These are phyloP conservation scores for Annulohypoxylon nitens DNA, from an alignment of 495 filamentous ascomycete species.

Conservation along the genomic window DNA sequence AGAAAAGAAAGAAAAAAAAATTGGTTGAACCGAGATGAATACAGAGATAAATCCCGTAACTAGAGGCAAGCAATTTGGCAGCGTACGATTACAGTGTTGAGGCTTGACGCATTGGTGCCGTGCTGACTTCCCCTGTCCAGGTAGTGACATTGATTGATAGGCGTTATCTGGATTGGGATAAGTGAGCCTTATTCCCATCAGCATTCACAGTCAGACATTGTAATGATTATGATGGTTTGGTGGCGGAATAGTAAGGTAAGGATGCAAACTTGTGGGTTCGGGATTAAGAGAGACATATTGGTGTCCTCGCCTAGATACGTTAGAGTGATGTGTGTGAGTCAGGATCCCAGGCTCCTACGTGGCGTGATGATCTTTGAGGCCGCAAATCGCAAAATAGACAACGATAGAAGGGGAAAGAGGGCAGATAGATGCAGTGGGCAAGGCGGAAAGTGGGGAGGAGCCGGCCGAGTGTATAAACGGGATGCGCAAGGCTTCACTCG, in stretches of 20 bases:
- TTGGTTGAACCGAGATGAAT: conserved; percentile 22
- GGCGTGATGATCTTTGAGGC: conserved; percentile 34
- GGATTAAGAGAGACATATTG: conserved; percentile 24
- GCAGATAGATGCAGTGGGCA: conserved; percentile 37
- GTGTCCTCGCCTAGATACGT: conserved; percentile 22
- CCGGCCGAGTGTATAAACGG: conserved; percentile 9
- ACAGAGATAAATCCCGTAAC: conserved; percentile 10
- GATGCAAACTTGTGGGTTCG: conserved; percentile 19
- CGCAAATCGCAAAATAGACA: conserved; percentile 1
- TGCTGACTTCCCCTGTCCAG: conserved; percentile 11
- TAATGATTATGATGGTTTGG: conserved; percentile 13
- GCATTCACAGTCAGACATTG: conserved; percentile 2
- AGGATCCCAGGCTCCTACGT: conserved; percentile 32
- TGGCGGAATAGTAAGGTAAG: conserved; percentile 17
- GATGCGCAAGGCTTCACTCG: conserved; percentile 9
- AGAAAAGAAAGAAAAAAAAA: conserved; percentile 25
- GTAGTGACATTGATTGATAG: conserved; percentile 1
- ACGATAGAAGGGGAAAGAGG: conserved; percentile 8
- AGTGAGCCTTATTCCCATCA: background rate
- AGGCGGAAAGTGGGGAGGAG: conserved; percentile 25
- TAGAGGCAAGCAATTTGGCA: background rate
- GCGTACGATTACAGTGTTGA: background rate
- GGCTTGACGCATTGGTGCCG: conserved; percentile 10
- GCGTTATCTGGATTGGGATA: conserved; percentile 3
- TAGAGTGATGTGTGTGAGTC: conserved; percentile 36